Evolutionary conservation across 768 basidiomycete species (phyloP).

Genomic region (Polyporus arcularius): DNA sequence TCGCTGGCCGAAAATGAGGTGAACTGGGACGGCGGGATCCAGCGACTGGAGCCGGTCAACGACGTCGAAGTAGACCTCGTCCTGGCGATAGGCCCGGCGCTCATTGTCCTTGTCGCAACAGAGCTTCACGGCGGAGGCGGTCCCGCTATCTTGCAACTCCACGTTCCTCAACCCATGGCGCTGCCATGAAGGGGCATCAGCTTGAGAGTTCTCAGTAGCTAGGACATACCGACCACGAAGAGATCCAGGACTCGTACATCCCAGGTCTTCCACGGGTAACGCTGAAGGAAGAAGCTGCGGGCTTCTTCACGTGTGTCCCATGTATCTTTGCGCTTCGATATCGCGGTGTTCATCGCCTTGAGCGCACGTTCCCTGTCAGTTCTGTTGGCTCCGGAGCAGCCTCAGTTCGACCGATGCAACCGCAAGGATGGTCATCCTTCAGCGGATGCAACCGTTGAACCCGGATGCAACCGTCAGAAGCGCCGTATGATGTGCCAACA

Average conservation of each 20-base stretch:
- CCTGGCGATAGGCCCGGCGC: conserved; percentile 1
- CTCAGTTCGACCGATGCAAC: too few relatives aligned
- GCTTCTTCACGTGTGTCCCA: conserved; percentile 15
- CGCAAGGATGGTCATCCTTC: too few relatives aligned
- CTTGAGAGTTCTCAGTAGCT: neutral
- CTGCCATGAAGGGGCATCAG: neutral
- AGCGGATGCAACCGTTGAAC: too few relatives aligned
- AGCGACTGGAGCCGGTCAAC: conserved; percentile 11
- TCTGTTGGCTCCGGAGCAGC: too few relatives aligned
- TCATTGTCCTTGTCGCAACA: conserved; percentile 12
- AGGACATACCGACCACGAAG: conserved; percentile 1
- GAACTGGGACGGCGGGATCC: conserved; percentile 2
- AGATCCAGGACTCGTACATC: conserved; percentile 15
- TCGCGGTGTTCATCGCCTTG: neutral
- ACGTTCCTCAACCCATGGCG: conserved; percentile 1
- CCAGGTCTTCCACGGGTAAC: conserved; percentile 15
- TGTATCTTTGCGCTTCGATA: conserved; percentile 7
- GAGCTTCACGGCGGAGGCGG: neutral
- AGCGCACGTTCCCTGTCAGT: conserved; percentile 10
- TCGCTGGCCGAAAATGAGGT: conserved; percentile 14
- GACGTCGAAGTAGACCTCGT: conserved; percentile 13
- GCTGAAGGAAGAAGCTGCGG: conserved; percentile 8
- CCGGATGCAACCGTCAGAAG: too few relatives aligned
- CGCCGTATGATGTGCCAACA: too few relatives aligned
- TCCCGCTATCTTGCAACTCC: neutral